These are phyloP conservation scores for Hymenotorrendiella dingleyae DNA, from an alignment of 2,329 filamentous ascomycete genomes.

Conservation along the genomic window DNA sequence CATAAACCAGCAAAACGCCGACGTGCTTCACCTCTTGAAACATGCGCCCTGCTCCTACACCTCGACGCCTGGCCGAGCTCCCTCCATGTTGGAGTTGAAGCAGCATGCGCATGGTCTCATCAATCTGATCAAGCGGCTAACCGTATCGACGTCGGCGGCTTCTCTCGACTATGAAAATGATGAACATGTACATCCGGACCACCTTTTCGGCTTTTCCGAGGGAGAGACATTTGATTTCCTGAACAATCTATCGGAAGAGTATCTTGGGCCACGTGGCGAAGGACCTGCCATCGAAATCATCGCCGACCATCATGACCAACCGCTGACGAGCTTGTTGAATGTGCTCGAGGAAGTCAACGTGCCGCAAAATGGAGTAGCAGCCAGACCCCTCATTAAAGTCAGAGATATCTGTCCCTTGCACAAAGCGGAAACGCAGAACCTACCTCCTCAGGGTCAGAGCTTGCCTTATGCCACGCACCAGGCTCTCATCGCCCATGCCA, in stretches of 20 bases:
- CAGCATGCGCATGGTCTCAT: constrained; percentile 53
- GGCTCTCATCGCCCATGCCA: constrained; percentile 49
- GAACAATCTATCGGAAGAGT: constrained; percentile 42
- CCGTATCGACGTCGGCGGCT: constrained; percentile 32
- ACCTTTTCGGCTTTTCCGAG: constrained; percentile 30
- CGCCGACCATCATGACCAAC: constrained; percentile 22
- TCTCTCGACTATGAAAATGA: constrained; percentile 22
- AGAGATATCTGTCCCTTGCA: constrained; percentile 26
- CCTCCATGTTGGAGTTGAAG: constrained; percentile 52
- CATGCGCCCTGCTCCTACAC: constrained; percentile 54
- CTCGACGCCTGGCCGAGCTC: constrained; percentile 44
- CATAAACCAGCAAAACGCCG: constrained; percentile 1
- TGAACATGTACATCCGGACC: background rate
- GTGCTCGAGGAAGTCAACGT: constrained; percentile 10
- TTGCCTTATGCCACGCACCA: constrained; percentile 26
- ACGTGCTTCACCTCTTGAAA: constrained; percentile 26
- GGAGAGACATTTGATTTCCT: constrained; percentile 53
- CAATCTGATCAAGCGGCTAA: constrained; percentile 45
- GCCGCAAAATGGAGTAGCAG: background rate
- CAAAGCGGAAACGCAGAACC: background rate
- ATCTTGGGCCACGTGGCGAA: constrained; percentile 36
- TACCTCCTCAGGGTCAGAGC: constrained; percentile 8
- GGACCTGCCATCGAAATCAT: background rate
- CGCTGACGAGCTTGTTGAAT: constrained; percentile 25
- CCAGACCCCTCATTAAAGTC: background rate